Evolutionary conservation across 106 monocot genomes (phyloP).

Genomic region (Dactylorhiza incarnata): DNA sequence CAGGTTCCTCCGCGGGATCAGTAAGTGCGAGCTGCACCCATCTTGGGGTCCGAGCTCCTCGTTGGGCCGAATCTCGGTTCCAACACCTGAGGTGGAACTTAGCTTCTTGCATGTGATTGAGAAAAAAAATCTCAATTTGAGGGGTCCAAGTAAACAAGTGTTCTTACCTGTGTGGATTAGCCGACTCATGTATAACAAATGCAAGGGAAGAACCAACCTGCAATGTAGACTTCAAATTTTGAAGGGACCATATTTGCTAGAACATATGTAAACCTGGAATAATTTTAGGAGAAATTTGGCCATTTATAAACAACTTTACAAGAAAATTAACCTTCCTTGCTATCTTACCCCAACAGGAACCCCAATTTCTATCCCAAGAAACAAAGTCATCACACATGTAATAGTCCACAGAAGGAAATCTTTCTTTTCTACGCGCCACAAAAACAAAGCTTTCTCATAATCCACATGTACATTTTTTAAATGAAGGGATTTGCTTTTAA

Average conservation of each 20-base stretch:
- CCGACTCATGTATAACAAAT: slow-evolving; percentile 97
- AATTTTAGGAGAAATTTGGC: background rate
- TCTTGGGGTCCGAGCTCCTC: too few relatives aligned
- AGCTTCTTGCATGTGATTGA: too few relatives aligned
- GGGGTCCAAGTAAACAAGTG: background rate
- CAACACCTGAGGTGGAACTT: too few relatives aligned
- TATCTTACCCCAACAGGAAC: slow-evolving; percentile 92
- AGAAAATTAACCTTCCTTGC: too few relatives aligned
- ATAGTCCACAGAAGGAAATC: slow-evolving; percentile 97
- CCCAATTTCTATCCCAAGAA: slow-evolving; percentile 94
- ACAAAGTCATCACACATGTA: slow-evolving; percentile 68
- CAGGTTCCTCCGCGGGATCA: too few relatives aligned
- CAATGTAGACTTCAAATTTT: slow-evolving; percentile 6
- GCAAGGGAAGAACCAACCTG: slow-evolving; percentile 92
- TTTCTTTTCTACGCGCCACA: slow-evolving; percentile 94
- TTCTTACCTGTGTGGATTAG: slow-evolving; percentile 94
- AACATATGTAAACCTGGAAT: background rate
- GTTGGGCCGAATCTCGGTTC: too few relatives aligned
- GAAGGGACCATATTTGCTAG: background rate
- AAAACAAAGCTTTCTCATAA: slow-evolving; percentile 89
- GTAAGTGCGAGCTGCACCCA: too few relatives aligned
- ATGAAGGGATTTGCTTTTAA: background rate
- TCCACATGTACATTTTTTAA: slow-evolving; percentile 52
- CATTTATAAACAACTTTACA: background rate
- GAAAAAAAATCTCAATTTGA: background rate